Base-by-base conservation (phyloP, 176 grass and related monocot species). In the Oryza nivara region DNA sequence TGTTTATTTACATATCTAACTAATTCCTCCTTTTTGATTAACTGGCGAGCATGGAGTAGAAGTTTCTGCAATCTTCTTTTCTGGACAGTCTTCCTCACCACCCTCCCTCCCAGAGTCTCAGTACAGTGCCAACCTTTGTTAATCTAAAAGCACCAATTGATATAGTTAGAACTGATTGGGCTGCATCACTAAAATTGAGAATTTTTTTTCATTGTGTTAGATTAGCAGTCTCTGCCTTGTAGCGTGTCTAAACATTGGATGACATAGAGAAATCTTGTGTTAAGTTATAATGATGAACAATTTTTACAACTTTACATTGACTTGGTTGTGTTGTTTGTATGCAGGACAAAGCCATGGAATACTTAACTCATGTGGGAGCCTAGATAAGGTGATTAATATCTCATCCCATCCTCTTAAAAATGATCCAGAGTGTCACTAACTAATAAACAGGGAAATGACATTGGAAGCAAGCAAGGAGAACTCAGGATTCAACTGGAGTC, bases 361-460 rank as follows among this genome's bases (percentile, higher is more conserved):
- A 25, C 66, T 77, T 67, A 47, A 30, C 36, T 74, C 52, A 61
- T 44, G 75, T 63, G 70, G 46, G 47, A 73, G 49, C 49, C 14
- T 85, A 23, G 78, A 85, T 65, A 79, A 91, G 69, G 72, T 75
- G 83, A 17, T 78, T 85, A 22, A 46, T 70, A 46, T 20, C 73
- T 88, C 71, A 14, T 23, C 63, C 60, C 52, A 13, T 72, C 20
- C 19, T 79, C 3, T 43, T 38, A 67, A 41, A 41, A 76, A 58
- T 23, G 19, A 61, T 86, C 22, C 51, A 85, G 23, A 74, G 65
- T 15, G 26, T 68, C 26, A 70, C 3, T 80, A 75, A n/a, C 22
- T 82, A 70, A 68, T 45, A 83, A 86, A 47, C 81, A 94, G 88
- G 80, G 67, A 89, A 45, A 16, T 84, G 79, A 90, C 70, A 72